These are phyloP conservation scores for Sugiyamaella floridensis DNA, from an alignment of 805 yeast genomes.

Conservation along the genomic window DNA sequence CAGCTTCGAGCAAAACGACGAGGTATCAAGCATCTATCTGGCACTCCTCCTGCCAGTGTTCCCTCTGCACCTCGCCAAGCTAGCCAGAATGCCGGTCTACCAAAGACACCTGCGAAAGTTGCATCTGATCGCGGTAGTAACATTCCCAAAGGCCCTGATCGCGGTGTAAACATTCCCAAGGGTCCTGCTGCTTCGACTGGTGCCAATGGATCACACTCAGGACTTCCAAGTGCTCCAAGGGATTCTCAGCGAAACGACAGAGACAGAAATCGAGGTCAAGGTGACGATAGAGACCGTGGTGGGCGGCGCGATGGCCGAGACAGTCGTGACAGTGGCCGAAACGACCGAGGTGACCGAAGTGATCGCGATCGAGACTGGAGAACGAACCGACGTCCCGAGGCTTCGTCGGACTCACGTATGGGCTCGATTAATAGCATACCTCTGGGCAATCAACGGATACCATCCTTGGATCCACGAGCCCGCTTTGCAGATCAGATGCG, in stretches of 20 bases:
- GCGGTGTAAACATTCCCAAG: background rate
- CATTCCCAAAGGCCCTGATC: background rate
- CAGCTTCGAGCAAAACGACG: conserved; percentile 5
- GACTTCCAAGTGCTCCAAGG: background rate
- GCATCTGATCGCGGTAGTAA: background rate
- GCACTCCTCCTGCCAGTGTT: background rate
- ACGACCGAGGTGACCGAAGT: background rate
- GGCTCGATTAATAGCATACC: conserved; percentile 3
- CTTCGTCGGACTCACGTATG: background rate
- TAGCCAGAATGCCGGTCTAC: background rate
- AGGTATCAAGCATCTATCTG: background rate
- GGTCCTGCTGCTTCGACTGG: background rate
- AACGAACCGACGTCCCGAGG: background rate
- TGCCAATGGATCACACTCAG: background rate
- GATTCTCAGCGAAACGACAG: background rate
- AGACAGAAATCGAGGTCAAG: conserved; percentile 1
- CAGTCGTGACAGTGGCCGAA: background rate
- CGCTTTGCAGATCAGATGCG: background rate
- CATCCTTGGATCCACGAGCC: background rate
- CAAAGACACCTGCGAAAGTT: background rate
- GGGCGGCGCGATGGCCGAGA: conserved; percentile 2
- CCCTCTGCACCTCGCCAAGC: background rate
- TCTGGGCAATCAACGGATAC: background rate
- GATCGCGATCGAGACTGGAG: conserved; percentile 2
- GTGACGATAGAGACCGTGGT: conserved; percentile 1